Evolutionary conservation across 1,139 yeast species (phyloP), one percentile per base, ranked within the genome.

Genomic region (Meyerozyma guilliermondii): DNA sequence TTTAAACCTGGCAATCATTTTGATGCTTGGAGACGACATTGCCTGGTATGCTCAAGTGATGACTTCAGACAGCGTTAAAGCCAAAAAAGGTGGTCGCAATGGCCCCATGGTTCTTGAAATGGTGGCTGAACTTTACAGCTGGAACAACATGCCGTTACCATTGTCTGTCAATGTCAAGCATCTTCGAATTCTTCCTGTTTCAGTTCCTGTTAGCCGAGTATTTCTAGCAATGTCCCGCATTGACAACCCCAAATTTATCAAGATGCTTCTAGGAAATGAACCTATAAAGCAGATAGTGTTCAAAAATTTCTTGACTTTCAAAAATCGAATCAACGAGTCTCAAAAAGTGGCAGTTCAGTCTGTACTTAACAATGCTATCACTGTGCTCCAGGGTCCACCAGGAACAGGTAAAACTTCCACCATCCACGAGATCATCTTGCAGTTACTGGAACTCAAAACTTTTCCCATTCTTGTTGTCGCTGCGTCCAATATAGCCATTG

Each of bases 401-500:
- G 86, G 86, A 41, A 80, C 85, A 2, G 86, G 86, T 61, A 80
- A 80, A 53, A 80, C 86, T 0, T 76, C 83, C 0, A 79, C 84
- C 0, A 80, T 80, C 49, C 79, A 75, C 50, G 88, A 83, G 58
- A 78, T 83, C 44, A 78, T 83, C 46, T 61, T 80, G 44, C 87
- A 83, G 55, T 63, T 83, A 47, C 63, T 81, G 35, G 74, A 71
- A 35, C 65, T 78, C 49, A 71, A 76, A 50, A 74, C 82, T 0
- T 78, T 66, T 51, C 89, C 91, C 3, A 80, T 83, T 35, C 65
- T 82, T 45, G 87, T 83, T 42, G 87, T 82, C 41, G 89, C 91
- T 0, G 86, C 87, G 0, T 82, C 88, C 1, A 83, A 83, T 53
- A 80, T 83, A 55, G 89, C 91, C 2, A 81, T 83, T 52, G 91